A percentile compares a stretch with the other conserved stretches of the same genome.
Conservation (phyloP, 805 yeast genomes). For the Wickerhamomyces canadensis region DNA sequence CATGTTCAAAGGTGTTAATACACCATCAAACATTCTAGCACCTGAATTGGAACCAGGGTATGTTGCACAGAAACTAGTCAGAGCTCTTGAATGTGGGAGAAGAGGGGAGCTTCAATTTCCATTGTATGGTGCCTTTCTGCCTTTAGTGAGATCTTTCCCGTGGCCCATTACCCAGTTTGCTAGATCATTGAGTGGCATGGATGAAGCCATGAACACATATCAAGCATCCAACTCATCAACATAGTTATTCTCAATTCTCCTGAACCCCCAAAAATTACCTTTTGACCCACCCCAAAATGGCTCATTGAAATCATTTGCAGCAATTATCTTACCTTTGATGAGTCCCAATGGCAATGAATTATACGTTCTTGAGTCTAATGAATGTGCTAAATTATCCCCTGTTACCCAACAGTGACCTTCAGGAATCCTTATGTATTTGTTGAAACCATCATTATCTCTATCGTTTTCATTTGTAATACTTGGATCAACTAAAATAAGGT, state of each 20-base stretch:
- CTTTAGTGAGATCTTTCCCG: constrained; percentile 65
- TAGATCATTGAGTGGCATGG: constrained; percentile 40
- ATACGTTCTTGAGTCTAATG: constrained; percentile 85
- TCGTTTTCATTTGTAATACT: constrained; percentile 34
- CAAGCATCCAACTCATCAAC: constrained; percentile 28
- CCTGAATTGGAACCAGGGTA: constrained; percentile 70
- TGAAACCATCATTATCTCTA: constrained; percentile 19
- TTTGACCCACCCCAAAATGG: constrained; percentile 32
- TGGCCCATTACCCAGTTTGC: constrained; percentile 50
- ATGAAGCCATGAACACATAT: constrained; percentile 31
- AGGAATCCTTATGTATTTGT: constrained; percentile 70
- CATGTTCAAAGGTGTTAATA: constrained; percentile 66
- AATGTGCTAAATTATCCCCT: constrained; percentile 86
- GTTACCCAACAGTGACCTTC: constrained; percentile 96
- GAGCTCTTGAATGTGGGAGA: constrained; percentile 53
- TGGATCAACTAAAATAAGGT: constrained; percentile 76
- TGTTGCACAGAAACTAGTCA: constrained; percentile 56
- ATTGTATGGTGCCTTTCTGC: constrained; percentile 68
- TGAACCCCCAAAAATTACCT: constrained; percentile 44
- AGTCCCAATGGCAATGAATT: constrained; percentile 87
- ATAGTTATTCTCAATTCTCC: constrained; percentile 51
- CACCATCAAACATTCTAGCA: constrained; percentile 74
- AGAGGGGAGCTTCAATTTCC: constrained; percentile 72
- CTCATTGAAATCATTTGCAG: constrained; percentile 54
- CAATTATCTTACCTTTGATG: constrained; percentile 80